A percentile compares a stretch with the other conserved stretches of the same genome.
Evolutionary conservation across 345 rosid genomes (phyloP).

Genomic region (Rhodomyrtus tomentosa): DNA sequence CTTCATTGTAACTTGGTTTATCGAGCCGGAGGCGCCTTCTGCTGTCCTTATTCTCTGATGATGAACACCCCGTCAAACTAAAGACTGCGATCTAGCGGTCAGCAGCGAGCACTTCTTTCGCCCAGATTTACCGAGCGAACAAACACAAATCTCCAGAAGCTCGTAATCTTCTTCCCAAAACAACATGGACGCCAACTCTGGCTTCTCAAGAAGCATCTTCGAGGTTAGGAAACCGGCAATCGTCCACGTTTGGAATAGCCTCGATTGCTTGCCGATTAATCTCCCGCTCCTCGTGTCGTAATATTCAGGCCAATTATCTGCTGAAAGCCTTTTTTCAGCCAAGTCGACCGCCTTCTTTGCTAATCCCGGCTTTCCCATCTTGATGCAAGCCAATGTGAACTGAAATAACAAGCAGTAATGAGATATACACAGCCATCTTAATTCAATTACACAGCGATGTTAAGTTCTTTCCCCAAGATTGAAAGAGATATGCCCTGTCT

Average conservation of each 20-base stretch:
- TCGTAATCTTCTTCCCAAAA: conserved; percentile 90
- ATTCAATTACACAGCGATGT: background rate
- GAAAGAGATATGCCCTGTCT: background rate
- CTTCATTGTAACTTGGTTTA: background rate
- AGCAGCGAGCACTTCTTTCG: conserved; percentile 59
- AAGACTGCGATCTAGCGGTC: conserved; percentile 26
- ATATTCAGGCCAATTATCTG: conserved; percentile 85
- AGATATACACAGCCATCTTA: background rate
- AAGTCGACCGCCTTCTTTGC: conserved; percentile 62
- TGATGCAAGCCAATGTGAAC: conserved; percentile 89
- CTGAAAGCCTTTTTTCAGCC: conserved; percentile 62
- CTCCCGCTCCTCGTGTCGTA: conserved; percentile 71
- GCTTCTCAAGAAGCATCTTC: conserved; percentile 79
- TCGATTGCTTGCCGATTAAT: conserved; percentile 75
- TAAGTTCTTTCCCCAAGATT: background rate
- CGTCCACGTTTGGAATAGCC: conserved; percentile 78
- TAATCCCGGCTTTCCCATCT: conserved; percentile 68
- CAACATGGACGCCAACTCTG: conserved; percentile 67
- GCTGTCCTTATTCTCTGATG: background rate
- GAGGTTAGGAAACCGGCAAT: conserved; percentile 75
- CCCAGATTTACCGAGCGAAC: conserved; percentile 43
- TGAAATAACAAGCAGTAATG: conserved; percentile 9
- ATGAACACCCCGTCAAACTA: background rate
- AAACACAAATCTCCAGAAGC: conserved; percentile 76
- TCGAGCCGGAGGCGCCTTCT: background rate